Evolutionary conservation across 225 moss, liverwort and hornwort genomes (phyloP).

Genomic region (Pleurozium schreberi): DNA sequence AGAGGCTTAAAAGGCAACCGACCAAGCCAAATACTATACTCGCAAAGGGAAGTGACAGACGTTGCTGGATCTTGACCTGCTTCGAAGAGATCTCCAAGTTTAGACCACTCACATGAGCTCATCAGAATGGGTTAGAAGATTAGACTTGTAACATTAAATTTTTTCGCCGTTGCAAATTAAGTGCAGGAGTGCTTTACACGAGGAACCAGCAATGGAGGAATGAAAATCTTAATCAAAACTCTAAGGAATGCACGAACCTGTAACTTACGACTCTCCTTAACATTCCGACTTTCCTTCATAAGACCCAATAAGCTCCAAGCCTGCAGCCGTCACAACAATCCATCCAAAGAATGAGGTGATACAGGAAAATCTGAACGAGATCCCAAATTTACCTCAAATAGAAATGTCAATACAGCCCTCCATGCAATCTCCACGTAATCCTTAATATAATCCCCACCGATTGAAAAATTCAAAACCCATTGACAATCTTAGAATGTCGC

Average conservation of each 20-base stretch:
- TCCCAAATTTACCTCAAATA: background rate
- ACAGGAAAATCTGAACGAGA: background rate
- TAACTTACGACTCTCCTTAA: constrained; percentile 26
- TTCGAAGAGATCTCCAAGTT: background rate
- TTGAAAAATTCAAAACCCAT: background rate
- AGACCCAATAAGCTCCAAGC: constrained; percentile 13
- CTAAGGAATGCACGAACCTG: constrained; percentile 5
- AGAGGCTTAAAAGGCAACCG: constrained; percentile 25
- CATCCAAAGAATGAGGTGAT: background rate
- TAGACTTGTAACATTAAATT: background rate
- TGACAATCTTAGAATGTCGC: background rate
- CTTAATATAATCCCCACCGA: background rate
- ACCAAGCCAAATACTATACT: constrained; percentile 25
- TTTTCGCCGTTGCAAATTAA: background rate
- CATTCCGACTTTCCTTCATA: constrained; percentile 22
- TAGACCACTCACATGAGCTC: background rate
- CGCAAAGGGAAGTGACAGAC: constrained; percentile 36
- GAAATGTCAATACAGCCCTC: background rate
- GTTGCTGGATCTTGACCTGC: constrained; percentile 34
- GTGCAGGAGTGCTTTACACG: background rate
- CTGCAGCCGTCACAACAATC: background rate
- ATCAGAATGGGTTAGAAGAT: background rate
- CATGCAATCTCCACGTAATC: background rate
- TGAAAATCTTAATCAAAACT: background rate
- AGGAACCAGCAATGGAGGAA: background rate